Evolutionary conservation across 2,329 filamentous ascomycete genomes (phyloP).

Genomic region (Stachybotrys elegans): DNA sequence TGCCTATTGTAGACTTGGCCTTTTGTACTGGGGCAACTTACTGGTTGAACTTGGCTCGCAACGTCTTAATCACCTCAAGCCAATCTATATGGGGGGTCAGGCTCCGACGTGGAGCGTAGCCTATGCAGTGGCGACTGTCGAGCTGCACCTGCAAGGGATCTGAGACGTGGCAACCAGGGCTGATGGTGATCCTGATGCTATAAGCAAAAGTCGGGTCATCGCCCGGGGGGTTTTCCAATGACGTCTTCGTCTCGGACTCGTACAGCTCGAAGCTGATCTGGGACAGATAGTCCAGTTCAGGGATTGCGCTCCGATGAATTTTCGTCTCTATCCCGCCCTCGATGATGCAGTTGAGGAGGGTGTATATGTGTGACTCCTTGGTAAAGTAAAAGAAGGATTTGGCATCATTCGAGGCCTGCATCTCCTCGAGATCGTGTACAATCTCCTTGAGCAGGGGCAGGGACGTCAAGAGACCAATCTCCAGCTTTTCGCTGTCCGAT

Average conservation of each 20-base stretch:
- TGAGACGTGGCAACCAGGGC: slow-evolving; percentile 91
- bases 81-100: slow-evolving; percentile 89
- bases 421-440: slow-evolving; percentile 92
- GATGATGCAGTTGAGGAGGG: slow-evolving; percentile 92
- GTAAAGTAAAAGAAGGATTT: slow-evolving; percentile 99
- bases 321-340: slow-evolving; percentile 97
- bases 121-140: slow-evolving; percentile 94
- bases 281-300: slow-evolving; percentile 93
- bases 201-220: slow-evolving; percentile 80
- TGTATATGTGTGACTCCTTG: slow-evolving; percentile 98
- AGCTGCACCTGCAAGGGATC: slow-evolving; percentile 95
- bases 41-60: slow-evolving; percentile 93
- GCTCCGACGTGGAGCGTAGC: slow-evolving; percentile 83
- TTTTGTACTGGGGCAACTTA: slow-evolving; percentile 39
- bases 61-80: slow-evolving; percentile 93
- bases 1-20: neutral
- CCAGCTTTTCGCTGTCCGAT: slow-evolving; percentile 91
- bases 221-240: slow-evolving; percentile 27
- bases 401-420: slow-evolving; percentile 88
- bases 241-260: slow-evolving; percentile 74
- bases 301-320: slow-evolving; percentile 90
- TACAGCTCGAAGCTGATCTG: slow-evolving; percentile 99
- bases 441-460: slow-evolving; percentile 93
- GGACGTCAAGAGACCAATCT: slow-evolving; percentile 92
- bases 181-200: slow-evolving; percentile 93